Evolutionary conservation across 2,329 filamentous ascomycete species (phyloP).

Genomic region (Myotisia sp.): DNA sequence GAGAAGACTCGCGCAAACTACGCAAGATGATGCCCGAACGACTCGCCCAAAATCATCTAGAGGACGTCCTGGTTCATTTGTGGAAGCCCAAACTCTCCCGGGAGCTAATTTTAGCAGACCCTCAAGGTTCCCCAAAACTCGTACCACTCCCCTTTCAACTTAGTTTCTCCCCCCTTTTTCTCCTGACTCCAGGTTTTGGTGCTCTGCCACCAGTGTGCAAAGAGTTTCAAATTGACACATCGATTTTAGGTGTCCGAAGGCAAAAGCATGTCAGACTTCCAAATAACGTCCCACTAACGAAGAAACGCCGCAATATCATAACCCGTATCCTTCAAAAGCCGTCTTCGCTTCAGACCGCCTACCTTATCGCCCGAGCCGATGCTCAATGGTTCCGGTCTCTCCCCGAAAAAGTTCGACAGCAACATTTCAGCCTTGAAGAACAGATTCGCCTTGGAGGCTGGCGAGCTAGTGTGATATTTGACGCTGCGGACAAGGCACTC

Average conservation of each 20-base stretch:
- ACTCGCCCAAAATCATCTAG: too few species aligned
- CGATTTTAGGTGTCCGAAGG: constrained; percentile 1
- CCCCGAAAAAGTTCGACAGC: constrained; percentile 57
- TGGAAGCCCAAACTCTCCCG: too few species aligned
- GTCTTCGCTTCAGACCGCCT: constrained; percentile 13
- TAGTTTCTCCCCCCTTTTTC: not conserved
- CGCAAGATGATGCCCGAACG: constrained; percentile 16
- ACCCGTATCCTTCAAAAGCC: constrained; percentile 5
- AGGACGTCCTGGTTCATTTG: too few species aligned
- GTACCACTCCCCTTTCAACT: not conserved
- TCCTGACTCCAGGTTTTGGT: too few species aligned
- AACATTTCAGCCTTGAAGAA: constrained; percentile 58
- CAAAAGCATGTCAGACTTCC: constrained; percentile 20
- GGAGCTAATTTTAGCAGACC: too few species aligned
- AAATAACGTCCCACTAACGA: constrained; percentile 15
- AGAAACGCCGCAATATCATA: constrained; percentile 6
- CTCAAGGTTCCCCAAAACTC: too few species aligned
- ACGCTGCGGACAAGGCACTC: constrained; percentile 45
- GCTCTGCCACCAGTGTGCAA: too few species aligned
- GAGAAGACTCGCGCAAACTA: constrained; percentile 22
- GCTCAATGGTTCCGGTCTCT: constrained; percentile 55
- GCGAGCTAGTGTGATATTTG: constrained; percentile 39
- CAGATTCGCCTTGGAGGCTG: constrained; percentile 43
- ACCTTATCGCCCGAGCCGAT: constrained; percentile 39
- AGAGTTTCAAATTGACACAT: too few species aligned